Base-by-base conservation (phyloP, 352 stramenopile species). In the Globisporangium nagaii region DNA sequence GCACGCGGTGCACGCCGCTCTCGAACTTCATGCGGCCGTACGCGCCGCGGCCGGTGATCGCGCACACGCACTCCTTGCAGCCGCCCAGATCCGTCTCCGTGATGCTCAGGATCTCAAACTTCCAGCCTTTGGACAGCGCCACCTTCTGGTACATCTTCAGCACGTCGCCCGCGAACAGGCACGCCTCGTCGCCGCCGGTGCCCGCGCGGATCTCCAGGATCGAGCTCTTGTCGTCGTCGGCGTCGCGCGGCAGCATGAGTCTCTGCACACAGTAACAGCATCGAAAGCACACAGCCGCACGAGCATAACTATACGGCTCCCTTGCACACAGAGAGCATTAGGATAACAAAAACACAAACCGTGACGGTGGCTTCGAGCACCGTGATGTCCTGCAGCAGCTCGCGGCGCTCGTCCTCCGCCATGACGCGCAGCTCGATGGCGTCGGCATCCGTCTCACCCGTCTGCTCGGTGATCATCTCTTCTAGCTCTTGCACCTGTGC, bases 21-120 rank as follows among this genome's bases (percentile, higher is more conserved):
- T 99, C 96, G 70, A 96, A 99, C 66, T 99, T 99, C 57, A 99
- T 88, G 68, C 96, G 95, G n/a, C 90, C 97, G 62, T 97, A 99
- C 0, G 96, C 96, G 10, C 71, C 85, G 42, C 79, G 75, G 1
- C 83, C 83, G 10, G 52, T 75, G 50, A 93, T 68, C 20, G 74
- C 75, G 55, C 79, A 88, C 11, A 90, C 77, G 51, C 78, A 89
- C 63, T 93, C 83, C 46, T 93, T 93, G 50, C 77, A 86, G 24
- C 90, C 90, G 28, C 88, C 88, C 42, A 95, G 56, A 28, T 95
- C 84, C 10, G 82, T 95, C 52, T 90, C 74, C 20, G 73, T 88
- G 25, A 96, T 61, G 32, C 72, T 95, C 55, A 98, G 68, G 20
- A 97, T 67, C 49, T 98, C 90, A 56, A 94, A 97, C 46, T 84